Base-by-base conservation (phyloP, 768 basidiomycete species). In the Imleria badia region DNA sequence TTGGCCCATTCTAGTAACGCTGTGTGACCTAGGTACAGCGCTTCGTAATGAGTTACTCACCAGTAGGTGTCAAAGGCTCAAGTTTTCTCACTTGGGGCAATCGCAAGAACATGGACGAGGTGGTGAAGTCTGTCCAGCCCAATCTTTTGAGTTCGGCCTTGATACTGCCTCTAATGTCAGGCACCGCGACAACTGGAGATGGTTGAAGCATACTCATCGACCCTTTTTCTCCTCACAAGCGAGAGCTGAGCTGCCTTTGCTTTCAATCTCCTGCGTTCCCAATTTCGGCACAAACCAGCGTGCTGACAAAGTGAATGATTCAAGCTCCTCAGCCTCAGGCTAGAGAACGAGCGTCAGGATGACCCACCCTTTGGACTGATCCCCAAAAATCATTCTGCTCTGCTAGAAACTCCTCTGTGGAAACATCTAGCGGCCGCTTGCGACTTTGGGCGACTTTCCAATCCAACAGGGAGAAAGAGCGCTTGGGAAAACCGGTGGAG, bases 1-100 rank as follows among this genome's bases (percentile, higher is more conserved):
- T 40, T 4, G n/a, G 26, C 19, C 61, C 56, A 62, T 40, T 58
- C 60, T 62, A 19, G 17, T 35, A 23, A 9, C 3, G 3, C 29
- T 44, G 42, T 4, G 30, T 51, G 15, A 39, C 13, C 22, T 34
- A n/a, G n/a, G 19, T 30, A n/a, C 13, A 23, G 11, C 15, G 3
- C 20, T 14, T 6, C 6, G 1, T 19, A 17, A 22, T 9, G 38
- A 38, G 7, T 14, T 10, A 39, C 56, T 62, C n/a, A 62, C 60
- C 61, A 3, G 38, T 2, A 12, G 52, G 36, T 5, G 61, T 55
- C 31, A 52, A 30, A 9, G 47, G 47, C 22, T 52, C 50, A 0
- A 34, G 23, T 22, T 41, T 63, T 1, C n/a, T 49, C 10, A 54
- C 60, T 52, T 63, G 11, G 1, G 60, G 60, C 13, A 47, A 22